Base-by-base conservation (phyloP, 2,329 filamentous ascomycete genomes). In the Canariomyces notabilis region DNA sequence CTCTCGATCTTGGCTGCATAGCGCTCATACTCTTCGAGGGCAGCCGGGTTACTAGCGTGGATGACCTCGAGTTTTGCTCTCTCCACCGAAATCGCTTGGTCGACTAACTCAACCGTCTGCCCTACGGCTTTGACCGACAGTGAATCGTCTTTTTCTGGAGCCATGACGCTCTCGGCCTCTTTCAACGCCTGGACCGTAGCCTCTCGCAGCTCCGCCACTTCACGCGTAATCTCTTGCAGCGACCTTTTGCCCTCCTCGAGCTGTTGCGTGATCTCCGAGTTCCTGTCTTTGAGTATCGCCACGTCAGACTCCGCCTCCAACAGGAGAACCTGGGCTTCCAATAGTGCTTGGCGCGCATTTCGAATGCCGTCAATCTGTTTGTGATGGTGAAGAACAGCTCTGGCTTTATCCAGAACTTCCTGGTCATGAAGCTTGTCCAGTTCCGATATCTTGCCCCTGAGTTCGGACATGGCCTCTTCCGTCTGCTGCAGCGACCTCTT, bases 291-390 rank as follows among this genome's bases (percentile, higher is more conserved):
- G n/a, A 96, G 71, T 5, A 78, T 77, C 36, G 80, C 73, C 2
- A 85, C 65, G 58, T 98, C 93, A 0, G 89, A 96, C n/a, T 73
- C 65, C 1, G 89, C 90, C 69, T 98, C 93, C 22, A 94, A 77
- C 1, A 78, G 69, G 50, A 81, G 74, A 36, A 96, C 74, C 55
- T 87, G 77, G 2, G 79, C 80, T 57, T 90, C 82, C 14, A 90
- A 65, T 9, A 88, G 67, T 12, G 77, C 75, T 37, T 83, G 74
- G 42, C 86, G 80, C 5, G 80, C 73, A 39, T 71, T 65, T 12
- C 79, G 77, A 36, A 95, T 75, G 16, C 66, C 61, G n/a, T 76
- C 73, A 6, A 94, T 75, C 4, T 78, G 70, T 53, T 77, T 74
- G 63, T 82, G 70, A 55, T 76, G 75, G 33, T 64, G 59, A 26